phyloP scores from a whole-genome alignment of 345 rosid genomes.

The Brassica incana region DNA sequence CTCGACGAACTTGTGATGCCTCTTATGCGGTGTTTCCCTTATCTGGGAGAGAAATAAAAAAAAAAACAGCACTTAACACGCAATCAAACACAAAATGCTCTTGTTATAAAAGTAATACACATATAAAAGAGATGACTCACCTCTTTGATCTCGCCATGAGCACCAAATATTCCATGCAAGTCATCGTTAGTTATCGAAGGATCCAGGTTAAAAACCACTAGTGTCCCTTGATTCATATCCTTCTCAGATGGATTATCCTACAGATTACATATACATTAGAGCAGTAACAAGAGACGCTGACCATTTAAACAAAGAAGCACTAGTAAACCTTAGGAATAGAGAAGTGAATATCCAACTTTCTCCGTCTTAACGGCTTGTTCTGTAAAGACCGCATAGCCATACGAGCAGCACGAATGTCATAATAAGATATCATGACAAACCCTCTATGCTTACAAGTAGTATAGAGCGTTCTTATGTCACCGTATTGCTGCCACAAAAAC shows the following conservation, averaged over 20 bases:
- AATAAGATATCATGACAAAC: slow-evolving; percentile 89
- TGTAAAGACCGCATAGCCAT: slow-evolving; percentile 76
- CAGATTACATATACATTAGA: background rate
- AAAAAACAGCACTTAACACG: background rate
- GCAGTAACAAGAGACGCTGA: background rate
- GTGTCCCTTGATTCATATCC: slow-evolving; percentile 80
- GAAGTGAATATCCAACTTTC: slow-evolving; percentile 83
- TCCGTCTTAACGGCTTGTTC: slow-evolving; percentile 79
- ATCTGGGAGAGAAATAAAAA: slow-evolving; percentile 44
- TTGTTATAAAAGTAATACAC: background rate
- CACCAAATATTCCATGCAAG: slow-evolving; percentile 75
- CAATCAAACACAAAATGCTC: background rate
- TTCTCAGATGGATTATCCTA: slow-evolving; percentile 78
- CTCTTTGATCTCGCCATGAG: slow-evolving; percentile 86
- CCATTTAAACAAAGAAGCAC: background rate
- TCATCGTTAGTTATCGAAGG: slow-evolving; percentile 81
- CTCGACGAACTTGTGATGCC: slow-evolving; percentile 83
- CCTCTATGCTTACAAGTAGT: slow-evolving; percentile 88
- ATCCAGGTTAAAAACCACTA: slow-evolving; percentile 79
- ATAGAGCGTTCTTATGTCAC: slow-evolving; percentile 77
- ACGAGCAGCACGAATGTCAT: slow-evolving; percentile 85
- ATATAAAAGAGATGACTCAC: slow-evolving; percentile 36
- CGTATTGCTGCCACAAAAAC: slow-evolving; percentile 60
- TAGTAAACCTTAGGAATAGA: slow-evolving; percentile 75
- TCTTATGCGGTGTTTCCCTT: slow-evolving; percentile 84